Evolutionary conservation across 192 early-diverging fungal species (phyloP), one percentile per base, ranked within the genome.

Genomic region (Funneliformis mosseae): DNA sequence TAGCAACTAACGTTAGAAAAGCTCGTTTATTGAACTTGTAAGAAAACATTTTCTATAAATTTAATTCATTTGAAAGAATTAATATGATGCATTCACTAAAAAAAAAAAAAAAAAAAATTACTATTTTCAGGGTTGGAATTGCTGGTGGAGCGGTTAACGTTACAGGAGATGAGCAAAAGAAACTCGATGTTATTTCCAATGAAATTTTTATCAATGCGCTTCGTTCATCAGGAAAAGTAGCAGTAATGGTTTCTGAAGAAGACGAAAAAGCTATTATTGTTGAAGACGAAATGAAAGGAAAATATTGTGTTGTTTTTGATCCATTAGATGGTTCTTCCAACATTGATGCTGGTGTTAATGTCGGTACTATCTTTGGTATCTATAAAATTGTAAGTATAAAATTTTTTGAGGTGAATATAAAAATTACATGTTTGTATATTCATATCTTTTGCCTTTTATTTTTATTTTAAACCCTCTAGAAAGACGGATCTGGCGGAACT

Each of bases 311-410:
- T 25, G 95, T 94, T 38, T 99, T 99, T 91, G 97, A 99, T 86
- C 97, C 97, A 63, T 90, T 99, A 18, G 97, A 99, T 84, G 97
- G 97, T 71, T 93, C 92, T 77, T 95, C 94, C 88, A 99, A 99
- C 89, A 99, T 99, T 85, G 97, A 99, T 83, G 96, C 96, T 84
- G 97, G 96, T 90, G 97, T 98, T 45, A 97, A 96, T 23, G 94
- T 99, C 45, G 97, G 97, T 85, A 99, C 97, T 27, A 99, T 99
- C 84, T 99, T 99, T 89, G 97, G 97, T 66, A 96, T 99, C 83
- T 99, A 96, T 91, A 90, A 91, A 81, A 90, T 97, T 77, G 92
- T 94, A 89, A 86, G 91, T 88, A 4, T 48, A 14, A 7, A 39
- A 48, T 16, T 25, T 80, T 62, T 55, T n/a, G 18, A 41, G 23